These are phyloP conservation scores for Lentinula novae-zelandiae DNA, from an alignment of 1,284 basidiomycete species.

Conservation along the genomic window DNA sequence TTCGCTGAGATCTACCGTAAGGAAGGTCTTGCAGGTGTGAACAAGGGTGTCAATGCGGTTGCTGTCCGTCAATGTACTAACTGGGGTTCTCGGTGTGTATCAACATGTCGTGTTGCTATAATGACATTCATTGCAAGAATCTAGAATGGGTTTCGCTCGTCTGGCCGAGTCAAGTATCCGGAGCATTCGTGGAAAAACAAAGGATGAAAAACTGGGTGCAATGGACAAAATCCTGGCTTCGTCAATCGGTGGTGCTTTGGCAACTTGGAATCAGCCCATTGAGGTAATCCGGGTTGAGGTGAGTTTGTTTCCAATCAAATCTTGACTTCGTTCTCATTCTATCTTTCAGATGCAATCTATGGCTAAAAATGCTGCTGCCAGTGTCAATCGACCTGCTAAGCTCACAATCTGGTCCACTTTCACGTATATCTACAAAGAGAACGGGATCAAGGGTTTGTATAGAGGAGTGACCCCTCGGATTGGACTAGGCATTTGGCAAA, in stretches of 20 bases:
- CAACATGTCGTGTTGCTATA: background rate
- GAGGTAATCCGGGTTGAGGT: slow-evolving; percentile 95
- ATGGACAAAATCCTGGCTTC: slow-evolving; percentile 88
- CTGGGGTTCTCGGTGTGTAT: slow-evolving; percentile 90
- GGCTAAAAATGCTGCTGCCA: slow-evolving; percentile 74
- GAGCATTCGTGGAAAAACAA: slow-evolving; percentile 70
- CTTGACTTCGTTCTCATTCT: slow-evolving; percentile 8
- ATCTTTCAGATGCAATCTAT: slow-evolving; percentile 94
- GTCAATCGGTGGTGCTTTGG: slow-evolving; percentile 92
- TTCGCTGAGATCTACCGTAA: slow-evolving; percentile 93
- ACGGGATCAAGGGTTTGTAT: slow-evolving; percentile 96
- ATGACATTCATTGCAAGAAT: background rate
- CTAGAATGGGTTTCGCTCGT: slow-evolving; percentile 94
- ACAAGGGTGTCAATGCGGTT: slow-evolving; percentile 99
- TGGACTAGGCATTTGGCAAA: slow-evolving; percentile 95
- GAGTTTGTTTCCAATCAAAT: background rate
- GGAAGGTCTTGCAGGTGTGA: slow-evolving; percentile 94
- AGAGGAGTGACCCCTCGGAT: slow-evolving; percentile 97
- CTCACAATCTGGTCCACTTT: slow-evolving; percentile 91
- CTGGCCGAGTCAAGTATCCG: slow-evolving; percentile 85
- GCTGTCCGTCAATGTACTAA: slow-evolving; percentile 97
- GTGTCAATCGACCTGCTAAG: slow-evolving; percentile 81
- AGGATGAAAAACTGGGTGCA: slow-evolving; percentile 73
- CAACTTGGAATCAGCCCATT: slow-evolving; percentile 99
- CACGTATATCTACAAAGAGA: slow-evolving; percentile 92